A percentile compares a stretch with the other conserved stretches of the same genome.
phyloP scores from a whole-genome alignment of 257 asterid genomes.

The Fraxinus cuspidata region DNA sequence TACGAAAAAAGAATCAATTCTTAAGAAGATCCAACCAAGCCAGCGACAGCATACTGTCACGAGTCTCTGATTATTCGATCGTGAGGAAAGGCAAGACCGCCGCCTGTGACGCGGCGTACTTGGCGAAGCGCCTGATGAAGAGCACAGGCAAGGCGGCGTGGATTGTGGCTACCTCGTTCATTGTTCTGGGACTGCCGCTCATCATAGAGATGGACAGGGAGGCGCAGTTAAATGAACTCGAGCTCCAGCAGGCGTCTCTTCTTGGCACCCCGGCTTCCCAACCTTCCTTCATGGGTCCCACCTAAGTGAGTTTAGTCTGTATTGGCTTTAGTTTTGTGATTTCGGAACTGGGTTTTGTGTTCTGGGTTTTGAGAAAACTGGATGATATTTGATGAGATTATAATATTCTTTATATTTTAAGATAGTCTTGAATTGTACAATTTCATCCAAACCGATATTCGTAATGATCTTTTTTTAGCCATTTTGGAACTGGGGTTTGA shows the following conservation, averaged over 20 bases:
- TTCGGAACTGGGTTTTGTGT: not conserved
- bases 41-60: conserved; percentile 35
- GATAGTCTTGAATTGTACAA: not conserved
- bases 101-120: conserved; percentile 54
- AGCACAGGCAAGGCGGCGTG: conserved; percentile 82
- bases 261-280: conserved; percentile 49
- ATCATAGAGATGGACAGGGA: conserved; percentile 70
- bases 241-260: conserved; percentile 60
- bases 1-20: not conserved
- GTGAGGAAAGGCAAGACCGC: conserved; percentile 44
- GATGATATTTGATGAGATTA: not conserved
- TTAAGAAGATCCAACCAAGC: conserved; percentile 12
- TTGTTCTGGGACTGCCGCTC: conserved; percentile 65
- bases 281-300: conserved; percentile 21
- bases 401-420: too few relatives aligned
- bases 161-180: conserved; percentile 54
- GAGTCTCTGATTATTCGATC: conserved; percentile 43
- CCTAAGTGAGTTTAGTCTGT: not conserved
- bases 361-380: not conserved
- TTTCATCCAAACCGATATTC: not conserved
- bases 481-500: not conserved
- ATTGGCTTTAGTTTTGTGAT: not conserved
- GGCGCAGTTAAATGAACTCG: conserved; percentile 54
- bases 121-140: conserved; percentile 53
- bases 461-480: not conserved